Conservation (phyloP, 371 early-diverging fungal species). For the Phascolomyces articulosus region DNA sequence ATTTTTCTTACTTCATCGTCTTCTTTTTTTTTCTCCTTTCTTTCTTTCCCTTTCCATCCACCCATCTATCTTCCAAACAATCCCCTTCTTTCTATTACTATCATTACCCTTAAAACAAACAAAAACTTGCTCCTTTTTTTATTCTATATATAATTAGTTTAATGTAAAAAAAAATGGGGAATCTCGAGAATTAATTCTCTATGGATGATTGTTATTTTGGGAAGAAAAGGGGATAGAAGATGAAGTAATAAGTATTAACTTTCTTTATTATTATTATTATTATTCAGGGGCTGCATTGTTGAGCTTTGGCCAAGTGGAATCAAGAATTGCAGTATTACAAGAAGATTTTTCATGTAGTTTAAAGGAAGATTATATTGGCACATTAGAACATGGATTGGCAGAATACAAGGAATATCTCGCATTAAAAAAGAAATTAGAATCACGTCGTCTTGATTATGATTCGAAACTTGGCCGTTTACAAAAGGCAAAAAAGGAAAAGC, state of each 20-base stretch:
- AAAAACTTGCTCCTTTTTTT: too few species aligned
- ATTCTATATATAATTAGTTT: too few species aligned
- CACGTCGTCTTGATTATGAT: slow-evolving; percentile 91
- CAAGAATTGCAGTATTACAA: slow-evolving; percentile 63
- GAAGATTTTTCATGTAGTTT: slow-evolving; percentile 52
- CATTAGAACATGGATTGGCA: slow-evolving; percentile 45
- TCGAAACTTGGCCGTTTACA: slow-evolving; percentile 85
- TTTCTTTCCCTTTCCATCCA: too few species aligned
- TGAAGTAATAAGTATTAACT: too few species aligned
- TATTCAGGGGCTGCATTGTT: slow-evolving; percentile 52
- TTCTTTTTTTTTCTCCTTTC: not conserved
- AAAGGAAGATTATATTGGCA: slow-evolving; percentile 47
- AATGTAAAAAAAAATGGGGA: too few species aligned
- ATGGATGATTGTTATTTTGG: not conserved
- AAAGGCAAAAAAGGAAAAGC: slow-evolving; percentile 88
- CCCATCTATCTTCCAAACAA: too few species aligned
- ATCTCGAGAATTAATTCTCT: too few species aligned
- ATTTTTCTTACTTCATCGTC: too few species aligned
- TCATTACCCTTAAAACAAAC: too few species aligned
- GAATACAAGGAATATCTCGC: slow-evolving; percentile 69
- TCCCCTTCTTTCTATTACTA: too few species aligned
- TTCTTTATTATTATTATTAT: not conserved
- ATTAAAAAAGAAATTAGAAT: slow-evolving; percentile 84
- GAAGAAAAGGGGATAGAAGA: too few species aligned
- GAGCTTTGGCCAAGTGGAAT: slow-evolving; percentile 68